Percentiles rank a stretch among this genome's conserved stretches.
Conservation (phyloP, 139 green algal genomes). For the Chlorella ohadii region DNA sequence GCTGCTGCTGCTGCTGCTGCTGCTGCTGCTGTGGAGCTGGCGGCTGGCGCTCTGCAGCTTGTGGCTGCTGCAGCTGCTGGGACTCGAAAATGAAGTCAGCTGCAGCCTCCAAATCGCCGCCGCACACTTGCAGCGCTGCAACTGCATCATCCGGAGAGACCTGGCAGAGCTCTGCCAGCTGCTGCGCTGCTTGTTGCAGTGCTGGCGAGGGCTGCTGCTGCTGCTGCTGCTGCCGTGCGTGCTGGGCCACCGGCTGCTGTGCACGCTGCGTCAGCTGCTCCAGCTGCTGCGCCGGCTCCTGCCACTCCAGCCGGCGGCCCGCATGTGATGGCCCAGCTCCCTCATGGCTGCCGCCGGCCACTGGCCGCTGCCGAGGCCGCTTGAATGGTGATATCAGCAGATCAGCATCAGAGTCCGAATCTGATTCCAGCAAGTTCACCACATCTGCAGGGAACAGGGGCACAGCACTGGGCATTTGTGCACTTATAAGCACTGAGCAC, state of each 20-base stretch:
- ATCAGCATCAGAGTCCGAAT: background rate
- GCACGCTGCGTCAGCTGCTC: background rate
- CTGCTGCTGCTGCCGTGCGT: background rate
- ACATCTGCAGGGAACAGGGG: background rate
- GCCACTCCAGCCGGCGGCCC: background rate
- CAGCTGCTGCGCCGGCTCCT: background rate
- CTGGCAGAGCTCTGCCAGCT: background rate
- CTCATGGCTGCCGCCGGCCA: background rate
- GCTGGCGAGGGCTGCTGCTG: background rate
- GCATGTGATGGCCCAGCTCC: background rate
- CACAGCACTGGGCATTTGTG: too few species aligned
- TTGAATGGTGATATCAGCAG: background rate
- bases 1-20: background rate
- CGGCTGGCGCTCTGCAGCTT: background rate
- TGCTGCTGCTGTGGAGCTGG: background rate
- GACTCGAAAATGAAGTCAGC: background rate
- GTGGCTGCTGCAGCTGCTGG: background rate
- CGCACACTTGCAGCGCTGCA: background rate
- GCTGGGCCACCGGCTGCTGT: background rate
- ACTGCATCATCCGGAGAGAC: background rate
- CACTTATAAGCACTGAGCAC: too few species aligned
- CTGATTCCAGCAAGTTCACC: background rate
- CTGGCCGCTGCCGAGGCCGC: background rate
- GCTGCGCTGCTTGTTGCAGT: background rate
- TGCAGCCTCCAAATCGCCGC: background rate